Base-by-base conservation (phyloP, 805 yeast species). In the Yarrowia sp. region DNA sequence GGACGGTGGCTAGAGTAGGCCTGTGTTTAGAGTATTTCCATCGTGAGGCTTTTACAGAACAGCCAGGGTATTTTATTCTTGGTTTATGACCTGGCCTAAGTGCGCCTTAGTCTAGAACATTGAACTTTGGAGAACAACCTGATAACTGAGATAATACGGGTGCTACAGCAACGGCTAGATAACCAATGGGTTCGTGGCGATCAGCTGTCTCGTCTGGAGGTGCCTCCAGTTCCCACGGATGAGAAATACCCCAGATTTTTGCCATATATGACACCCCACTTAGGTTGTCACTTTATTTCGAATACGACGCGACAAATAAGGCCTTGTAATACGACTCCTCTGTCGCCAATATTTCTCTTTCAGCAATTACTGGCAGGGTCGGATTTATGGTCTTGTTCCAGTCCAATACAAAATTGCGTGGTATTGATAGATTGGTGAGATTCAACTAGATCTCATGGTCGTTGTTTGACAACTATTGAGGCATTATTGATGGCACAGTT, bases 291-390 rank as follows among this genome's bases (percentile, higher is more conserved):
- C 59, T 53, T 22, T 53, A 53, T 40, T 53, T 53, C 45, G 22
- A 40, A 53, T 53, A 53, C 59, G 59, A 53, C 59, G 10, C 42
- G 43, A 19, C 45, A 40, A 40, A 12, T 53, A 53, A 22, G 26
- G 59, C 45, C 36, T 53, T 19, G 45, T n/a, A 38, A 53, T 53
- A 53, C 59, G 59, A 53, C 59, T 53, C 59, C 40, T 19, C 19
- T 9, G 43, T 16, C 58, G 35, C 43, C 8, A 45, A 19, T 53
- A 53, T 53, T 40, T 53, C 45, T 22, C 59, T 38, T 22, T 19
- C 43, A 43, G 43, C 8, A 12, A 19, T 53, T 5, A 3, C 45
- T 42, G 36, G 45, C 46, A 53, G 36, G 45, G 59, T 53, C 36
- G 59, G 59, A 53, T 53, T 53, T 9, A 9, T 10, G 7, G 41